Evolutionary conservation across 2,329 filamentous ascomycete genomes (phyloP).

Genomic region (Trematosphaeria pertusa): DNA sequence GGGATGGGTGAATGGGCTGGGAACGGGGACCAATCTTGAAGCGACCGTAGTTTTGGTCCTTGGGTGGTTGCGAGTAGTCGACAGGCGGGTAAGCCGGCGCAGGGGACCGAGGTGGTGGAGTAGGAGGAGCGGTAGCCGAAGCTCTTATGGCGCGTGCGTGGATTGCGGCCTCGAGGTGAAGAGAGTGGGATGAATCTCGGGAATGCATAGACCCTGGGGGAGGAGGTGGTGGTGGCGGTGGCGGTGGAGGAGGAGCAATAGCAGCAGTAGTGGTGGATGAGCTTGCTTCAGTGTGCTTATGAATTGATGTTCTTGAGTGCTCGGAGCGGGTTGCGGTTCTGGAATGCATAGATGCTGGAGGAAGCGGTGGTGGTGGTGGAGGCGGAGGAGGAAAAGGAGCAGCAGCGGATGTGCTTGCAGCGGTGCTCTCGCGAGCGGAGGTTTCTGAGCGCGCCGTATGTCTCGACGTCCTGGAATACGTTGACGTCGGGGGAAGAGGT

Average conservation of each 20-base stretch:
- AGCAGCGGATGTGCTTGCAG: neutral
- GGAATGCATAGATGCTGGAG: neutral
- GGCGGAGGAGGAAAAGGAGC: no score
- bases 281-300: no score
- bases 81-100: constrained; percentile 11
- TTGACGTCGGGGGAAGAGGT: constrained; percentile 1
- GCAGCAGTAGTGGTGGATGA: constrained; percentile 4
- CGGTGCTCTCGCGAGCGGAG: no score
- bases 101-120: neutral
- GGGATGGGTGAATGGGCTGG: constrained; percentile 30
- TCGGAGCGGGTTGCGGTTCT: neutral
- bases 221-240: constrained; percentile 12
- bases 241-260: constrained; percentile 15
- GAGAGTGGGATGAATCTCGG: neutral
- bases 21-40: constrained; percentile 28
- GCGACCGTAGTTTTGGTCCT: constrained; percentile 27
- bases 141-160: neutral
- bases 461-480: no score
- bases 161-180: neutral
- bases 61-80: constrained; percentile 24
- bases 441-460: no score
- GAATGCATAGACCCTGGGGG: neutral
- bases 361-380: neutral
- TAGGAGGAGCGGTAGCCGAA: neutral
- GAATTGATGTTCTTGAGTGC: neutral